A percentile compares a stretch with the other conserved stretches of the same genome.
Conservation (phyloP, 1,284 basidiomycete genomes). For the Naganishia albida region DNA sequence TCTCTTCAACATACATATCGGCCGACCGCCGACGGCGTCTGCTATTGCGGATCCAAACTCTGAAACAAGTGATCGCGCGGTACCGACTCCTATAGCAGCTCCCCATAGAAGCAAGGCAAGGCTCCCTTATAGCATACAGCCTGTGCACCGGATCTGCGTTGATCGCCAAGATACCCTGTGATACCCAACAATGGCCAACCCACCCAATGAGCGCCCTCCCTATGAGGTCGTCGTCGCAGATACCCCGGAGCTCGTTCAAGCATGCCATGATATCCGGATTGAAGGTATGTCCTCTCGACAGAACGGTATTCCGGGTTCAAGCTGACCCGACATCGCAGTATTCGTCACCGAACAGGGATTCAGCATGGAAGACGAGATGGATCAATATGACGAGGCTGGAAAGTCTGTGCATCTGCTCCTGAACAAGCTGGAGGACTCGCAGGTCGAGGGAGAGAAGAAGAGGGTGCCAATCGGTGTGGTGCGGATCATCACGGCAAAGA, state of each 20-base stretch:
- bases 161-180: no score
- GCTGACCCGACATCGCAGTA: slow-evolving; percentile 37
- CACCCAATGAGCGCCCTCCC: slow-evolving; percentile 1
- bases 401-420: slow-evolving; percentile 36
- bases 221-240: slow-evolving; percentile 36
- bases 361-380: slow-evolving; percentile 21
- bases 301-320: no score
- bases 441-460: slow-evolving; percentile 26
- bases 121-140: no score
- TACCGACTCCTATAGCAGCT: no score
- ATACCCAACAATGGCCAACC: slow-evolving; percentile 4
- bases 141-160: no score
- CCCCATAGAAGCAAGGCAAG: no score
- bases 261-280: slow-evolving; percentile 48
- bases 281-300: slow-evolving; percentile 42
- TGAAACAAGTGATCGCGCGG: no score
- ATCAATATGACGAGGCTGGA: slow-evolving; percentile 23
- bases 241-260: slow-evolving; percentile 45
- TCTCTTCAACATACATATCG: neutral
- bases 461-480: slow-evolving; percentile 47
- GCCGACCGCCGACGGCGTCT: neutral
- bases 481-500: slow-evolving; percentile 43
- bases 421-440: slow-evolving; percentile 25
- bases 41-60: neutral
- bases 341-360: slow-evolving; percentile 52